A percentile compares a stretch with the other conserved stretches of the same genome.
phyloP scores from a whole-genome alignment of 768 basidiomycete genomes.

The Tremella yokohamensis region DNA sequence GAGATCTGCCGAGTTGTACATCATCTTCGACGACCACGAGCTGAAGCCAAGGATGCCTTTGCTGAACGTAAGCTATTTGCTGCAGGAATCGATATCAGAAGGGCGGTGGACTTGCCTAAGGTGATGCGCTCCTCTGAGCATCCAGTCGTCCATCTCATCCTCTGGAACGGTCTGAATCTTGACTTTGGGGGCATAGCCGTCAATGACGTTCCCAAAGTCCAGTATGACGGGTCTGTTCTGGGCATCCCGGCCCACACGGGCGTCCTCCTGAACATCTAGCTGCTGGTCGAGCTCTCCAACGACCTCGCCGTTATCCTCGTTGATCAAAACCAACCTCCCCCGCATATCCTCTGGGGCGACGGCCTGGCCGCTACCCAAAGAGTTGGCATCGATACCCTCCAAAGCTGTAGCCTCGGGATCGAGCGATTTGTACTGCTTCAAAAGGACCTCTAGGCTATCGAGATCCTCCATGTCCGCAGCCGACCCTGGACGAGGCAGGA shows the following conservation, averaged over 20 bases:
- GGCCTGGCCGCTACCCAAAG: constrained; percentile 9
- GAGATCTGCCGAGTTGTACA: constrained; percentile 61
- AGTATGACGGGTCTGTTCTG: constrained; percentile 61
- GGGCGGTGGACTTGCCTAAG: constrained; percentile 57
- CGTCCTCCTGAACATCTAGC: constrained; percentile 62
- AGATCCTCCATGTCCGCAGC: constrained; percentile 57
- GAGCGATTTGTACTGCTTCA: constrained; percentile 60
- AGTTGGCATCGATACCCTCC: constrained; percentile 15
- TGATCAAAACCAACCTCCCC: constrained; percentile 67
- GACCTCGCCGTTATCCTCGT: constrained; percentile 68
- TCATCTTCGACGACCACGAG: constrained; percentile 61
- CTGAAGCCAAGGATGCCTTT: constrained; percentile 68
- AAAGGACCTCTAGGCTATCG: constrained; percentile 60
- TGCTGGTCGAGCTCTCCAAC: constrained; percentile 67
- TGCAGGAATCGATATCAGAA: not conserved
- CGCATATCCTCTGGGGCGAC: constrained; percentile 39
- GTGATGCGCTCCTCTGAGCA: constrained; percentile 60
- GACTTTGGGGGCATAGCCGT: constrained; percentile 54
- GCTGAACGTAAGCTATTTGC: constrained; percentile 49
- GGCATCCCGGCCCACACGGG: constrained; percentile 53
- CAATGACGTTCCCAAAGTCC: constrained; percentile 59
- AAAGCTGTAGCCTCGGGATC: constrained; percentile 29
- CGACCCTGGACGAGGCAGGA: constrained; percentile 46
- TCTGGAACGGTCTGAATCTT: constrained; percentile 64
- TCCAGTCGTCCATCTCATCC: constrained; percentile 65